Evolutionary conservation across 352 stramenopile species (phyloP), one percentile per base, ranked within the genome.

Genomic region (Albugo candida): DNA sequence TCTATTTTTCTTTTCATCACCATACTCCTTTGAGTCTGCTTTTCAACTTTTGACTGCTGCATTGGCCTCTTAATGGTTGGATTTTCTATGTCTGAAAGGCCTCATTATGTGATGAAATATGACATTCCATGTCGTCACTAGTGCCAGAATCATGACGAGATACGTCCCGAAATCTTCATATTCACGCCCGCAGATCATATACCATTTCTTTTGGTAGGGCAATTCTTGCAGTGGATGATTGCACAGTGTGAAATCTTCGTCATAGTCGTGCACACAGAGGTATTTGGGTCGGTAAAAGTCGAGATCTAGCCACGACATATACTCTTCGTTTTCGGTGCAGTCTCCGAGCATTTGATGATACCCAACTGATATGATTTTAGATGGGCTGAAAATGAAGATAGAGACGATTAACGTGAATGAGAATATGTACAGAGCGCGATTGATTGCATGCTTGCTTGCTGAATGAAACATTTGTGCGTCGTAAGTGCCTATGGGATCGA

Each of bases 241-340:
- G 64, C 76, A 89, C 19, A 89, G 40, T 41, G 78, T 83, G 41
- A 81, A 89, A 51, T 81, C 73, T 52, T 86, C 76, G n/a, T 89
- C 69, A 42, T 76, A 89, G 47, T 83, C 68, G 36, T 81, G 60
- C 24, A 78, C 63, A 53, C 76, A 89, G 17, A 89, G 53, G 34
- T 77, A 86, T 56, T 61, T 74, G 41, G 67, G 73, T 20, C 73
- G 73, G 8, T 3, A 10, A 19, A 43, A 19, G 38, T 43, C 38
- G 16, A 78, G 64, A 5, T 71, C 76, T 5, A 88, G 49, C 12
- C 83, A 54, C 1, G 70, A 81, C 41, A 64, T 68, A 46, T 82
- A 71, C 13, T 52, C 54, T 51, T 85, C 71, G 43, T 61, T 55
- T 49, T 80, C 63, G 8, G 56, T 54, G 46, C 76, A 89, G 49